Conservation (phyloP, 2,329 filamentous ascomycete species). For the Penicillium brevicompactum region DNA sequence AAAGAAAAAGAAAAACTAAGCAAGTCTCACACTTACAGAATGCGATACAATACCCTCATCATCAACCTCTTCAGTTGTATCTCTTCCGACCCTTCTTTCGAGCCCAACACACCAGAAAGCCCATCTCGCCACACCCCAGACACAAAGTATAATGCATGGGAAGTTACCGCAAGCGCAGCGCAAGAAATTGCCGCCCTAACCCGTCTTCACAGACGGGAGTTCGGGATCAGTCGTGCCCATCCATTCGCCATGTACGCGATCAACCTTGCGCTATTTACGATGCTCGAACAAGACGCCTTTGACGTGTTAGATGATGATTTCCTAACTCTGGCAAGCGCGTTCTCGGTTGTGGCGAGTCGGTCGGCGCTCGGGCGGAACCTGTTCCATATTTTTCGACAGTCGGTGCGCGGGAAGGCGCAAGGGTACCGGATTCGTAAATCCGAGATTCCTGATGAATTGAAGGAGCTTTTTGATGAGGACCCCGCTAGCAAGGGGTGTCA, state of each 20-base stretch:
- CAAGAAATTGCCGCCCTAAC: slow-evolving; percentile 33
- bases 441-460: slow-evolving; percentile 33
- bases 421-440: slow-evolving; percentile 28
- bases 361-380: slow-evolving; percentile 37
- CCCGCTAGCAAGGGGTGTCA: slow-evolving; percentile 15
- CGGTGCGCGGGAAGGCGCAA: slow-evolving; percentile 34
- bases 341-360: slow-evolving; percentile 36
- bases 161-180: slow-evolving; percentile 32
- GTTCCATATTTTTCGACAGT: slow-evolving; percentile 40
- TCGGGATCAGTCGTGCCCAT: slow-evolving; percentile 38
- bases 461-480: slow-evolving; percentile 35
- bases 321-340: slow-evolving; percentile 35
- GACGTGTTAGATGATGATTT: slow-evolving; percentile 40
- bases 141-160: slow-evolving; percentile 23
- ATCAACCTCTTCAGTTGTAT: slow-evolving; percentile 40
- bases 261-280: slow-evolving; percentile 39
- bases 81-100: slow-evolving; percentile 22
- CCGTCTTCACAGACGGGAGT: slow-evolving; percentile 35
- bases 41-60: slow-evolving; percentile 37
- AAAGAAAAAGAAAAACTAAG: background rate
- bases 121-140: slow-evolving; percentile 19
- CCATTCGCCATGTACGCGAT: slow-evolving; percentile 42
- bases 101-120: slow-evolving; percentile 34
- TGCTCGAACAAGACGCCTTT: slow-evolving; percentile 33
- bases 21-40: slow-evolving; percentile 21